A percentile compares a stretch with the other conserved stretches of the same genome.
phyloP scores from a whole-genome alignment of 1,139 yeast genomes.

The Candida sanyaensis region DNA sequence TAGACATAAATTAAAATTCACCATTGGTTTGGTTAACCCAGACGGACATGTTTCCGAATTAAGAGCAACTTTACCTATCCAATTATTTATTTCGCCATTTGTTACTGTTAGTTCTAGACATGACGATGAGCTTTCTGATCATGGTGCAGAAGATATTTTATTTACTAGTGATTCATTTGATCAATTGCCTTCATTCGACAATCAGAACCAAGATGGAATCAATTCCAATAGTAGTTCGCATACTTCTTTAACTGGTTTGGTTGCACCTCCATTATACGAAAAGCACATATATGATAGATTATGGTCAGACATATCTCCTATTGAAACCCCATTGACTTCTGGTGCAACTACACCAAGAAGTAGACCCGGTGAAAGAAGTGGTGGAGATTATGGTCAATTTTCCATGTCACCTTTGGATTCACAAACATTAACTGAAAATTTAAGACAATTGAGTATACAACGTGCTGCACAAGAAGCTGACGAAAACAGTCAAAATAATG shows the following conservation, averaged over 20 bases:
- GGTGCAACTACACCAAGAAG: conserved; percentile 53
- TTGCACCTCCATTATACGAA: conserved; percentile 91
- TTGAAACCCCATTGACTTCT: conserved; percentile 56
- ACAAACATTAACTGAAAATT: conserved; percentile 51
- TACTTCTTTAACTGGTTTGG: conserved; percentile 45
- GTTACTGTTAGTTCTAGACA: conserved; percentile 63
- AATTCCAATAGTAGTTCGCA: conserved; percentile 30
- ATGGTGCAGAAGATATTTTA: conserved; percentile 32
- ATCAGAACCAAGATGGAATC: conserved; percentile 3
- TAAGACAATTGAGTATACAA: conserved; percentile 54
- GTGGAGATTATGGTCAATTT: conserved; percentile 32
- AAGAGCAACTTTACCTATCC: conserved; percentile 72
- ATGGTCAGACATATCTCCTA: conserved; percentile 69
- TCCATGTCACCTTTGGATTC: conserved; percentile 47
- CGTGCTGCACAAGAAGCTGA: conserved; percentile 38
- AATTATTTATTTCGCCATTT: conserved; percentile 76
- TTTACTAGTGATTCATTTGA: conserved; percentile 30
- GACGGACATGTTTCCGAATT: conserved; percentile 79
- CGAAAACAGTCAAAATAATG: conserved; percentile 7
- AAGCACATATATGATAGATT: conserved; percentile 83
- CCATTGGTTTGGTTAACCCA: conserved; percentile 64
- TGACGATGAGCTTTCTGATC: conserved; percentile 22
- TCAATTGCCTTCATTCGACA: conserved; percentile 16
- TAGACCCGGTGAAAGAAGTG: conserved; percentile 2
- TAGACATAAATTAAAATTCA: conserved; percentile 68